Base-by-base conservation (phyloP, 2,329 filamentous ascomycete species). In the Pezicula carpinea region DNA sequence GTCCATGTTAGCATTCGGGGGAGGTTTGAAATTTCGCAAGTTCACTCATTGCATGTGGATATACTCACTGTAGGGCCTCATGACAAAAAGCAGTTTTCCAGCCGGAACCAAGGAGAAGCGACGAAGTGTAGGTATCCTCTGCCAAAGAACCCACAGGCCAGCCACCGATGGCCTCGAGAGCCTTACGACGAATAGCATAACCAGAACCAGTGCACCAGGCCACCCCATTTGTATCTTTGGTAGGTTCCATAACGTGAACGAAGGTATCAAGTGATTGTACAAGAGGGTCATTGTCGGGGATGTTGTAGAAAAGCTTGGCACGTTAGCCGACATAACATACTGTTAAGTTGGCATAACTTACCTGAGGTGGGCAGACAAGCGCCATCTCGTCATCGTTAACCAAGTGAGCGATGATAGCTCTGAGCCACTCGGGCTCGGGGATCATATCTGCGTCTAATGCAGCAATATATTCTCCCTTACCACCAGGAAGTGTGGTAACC, bases 401-500 rank as follows among this genome's bases (percentile, higher is more conserved):
- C 46, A 83, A 61, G 58, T 83, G 80, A 46, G 80, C 76, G n/a
- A 83, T 62, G 14, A 79, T 59, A 22, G 76, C 74, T 33, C 79
- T 75, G 14, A 84, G 69, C 78, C 79, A 84, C 39, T 76, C 66
- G 43, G 68, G 69, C 60, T 83, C 77, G 6, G 79, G 77, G 61
- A 85, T 83, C 82, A 85, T 85, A 59, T 85, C 82, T 17, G 80
- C 81, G 58, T 85, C 82, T 29, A 85, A 66, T 33, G 77, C 76
- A n/a, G 79, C 80, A 59, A 83, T 76, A 60, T 70, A 82, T 56
- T 75, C 67, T 39, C 70, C 69, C 14, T 75, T 68, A 21, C 77
- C 77, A 18, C 76, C 76, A 1, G 76, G 74, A 29, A 80, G 64
- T 17, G 64, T 58, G 17, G 69, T 67, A 8, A 71, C 67, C 45